phyloP scores from a whole-genome alignment of 306 rosid genomes.

The Rosa multiflora region DNA sequence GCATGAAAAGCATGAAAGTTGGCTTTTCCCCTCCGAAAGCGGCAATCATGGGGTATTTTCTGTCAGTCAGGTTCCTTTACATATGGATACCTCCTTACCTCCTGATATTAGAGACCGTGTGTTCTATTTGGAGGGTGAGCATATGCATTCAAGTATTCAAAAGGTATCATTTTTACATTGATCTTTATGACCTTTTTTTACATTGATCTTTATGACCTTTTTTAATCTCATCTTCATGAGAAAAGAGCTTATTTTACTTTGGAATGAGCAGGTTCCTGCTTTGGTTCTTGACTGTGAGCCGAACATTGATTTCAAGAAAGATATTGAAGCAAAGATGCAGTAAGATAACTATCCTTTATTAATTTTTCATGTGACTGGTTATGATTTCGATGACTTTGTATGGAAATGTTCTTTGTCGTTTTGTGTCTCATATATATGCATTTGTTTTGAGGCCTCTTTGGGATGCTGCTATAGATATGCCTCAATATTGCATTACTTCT shows the following conservation, averaged over 20 bases:
- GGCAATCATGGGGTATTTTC: constrained; percentile 80
- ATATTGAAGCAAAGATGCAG: constrained; percentile 91
- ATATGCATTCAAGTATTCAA: constrained; percentile 97
- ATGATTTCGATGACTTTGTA: not conserved
- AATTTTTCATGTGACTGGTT: not conserved
- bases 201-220: constrained; percentile 15
- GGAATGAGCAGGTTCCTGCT: constrained; percentile 79
- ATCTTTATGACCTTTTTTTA: constrained; percentile 19
- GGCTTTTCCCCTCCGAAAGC: constrained; percentile 83
- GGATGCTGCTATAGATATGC: not conserved
- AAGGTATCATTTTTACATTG: constrained; percentile 51
- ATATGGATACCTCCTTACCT: constrained; percentile 71
- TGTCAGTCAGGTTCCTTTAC: constrained; percentile 62
- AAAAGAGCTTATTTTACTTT: constrained; percentile 24
- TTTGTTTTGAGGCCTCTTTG: not conserved
- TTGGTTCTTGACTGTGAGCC: constrained; percentile 97
- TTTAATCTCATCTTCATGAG: not conserved
- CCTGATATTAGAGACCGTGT: constrained; percentile 90
- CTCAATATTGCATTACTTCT: not conserved
- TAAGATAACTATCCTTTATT: constrained; percentile 38
- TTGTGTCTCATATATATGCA: not conserved
- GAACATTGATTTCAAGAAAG: constrained; percentile 95
- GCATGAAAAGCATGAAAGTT: constrained; percentile 97
- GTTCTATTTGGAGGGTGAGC: constrained; percentile 89
- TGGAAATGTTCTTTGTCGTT: not conserved